Percentiles rank a stretch among this genome's conserved stretches.
phyloP scores from a whole-genome alignment of 352 stramenopile species.

The Pythium rhizo-oryzae region DNA sequence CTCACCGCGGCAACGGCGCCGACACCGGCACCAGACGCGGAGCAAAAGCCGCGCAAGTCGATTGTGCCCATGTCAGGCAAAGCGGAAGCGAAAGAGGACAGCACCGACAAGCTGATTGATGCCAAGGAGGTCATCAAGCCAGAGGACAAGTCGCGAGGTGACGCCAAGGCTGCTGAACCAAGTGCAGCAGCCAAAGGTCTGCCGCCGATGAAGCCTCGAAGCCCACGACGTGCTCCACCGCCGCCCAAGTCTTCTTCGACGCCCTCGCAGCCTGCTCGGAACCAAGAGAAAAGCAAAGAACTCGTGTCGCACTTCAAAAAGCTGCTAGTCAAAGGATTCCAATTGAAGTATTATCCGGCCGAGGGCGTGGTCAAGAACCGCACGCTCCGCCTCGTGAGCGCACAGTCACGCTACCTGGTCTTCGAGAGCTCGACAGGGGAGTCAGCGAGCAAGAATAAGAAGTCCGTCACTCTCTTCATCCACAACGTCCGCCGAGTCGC shows the following conservation, averaged over 20 bases:
- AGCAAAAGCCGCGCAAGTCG: background rate
- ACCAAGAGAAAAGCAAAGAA: constrained; percentile 59
- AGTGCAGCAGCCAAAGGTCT: constrained; percentile 2
- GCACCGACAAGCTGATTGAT: background rate
- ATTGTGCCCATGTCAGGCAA: background rate
- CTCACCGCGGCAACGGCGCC: constrained; percentile 9
- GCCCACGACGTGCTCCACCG: constrained; percentile 1
- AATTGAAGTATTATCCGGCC: constrained; percentile 61
- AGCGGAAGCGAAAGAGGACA: constrained; percentile 15
- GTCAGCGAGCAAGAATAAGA: constrained; percentile 38
- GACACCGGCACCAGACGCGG: background rate
- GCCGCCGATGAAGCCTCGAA: constrained; percentile 8
- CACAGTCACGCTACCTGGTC: constrained; percentile 52
- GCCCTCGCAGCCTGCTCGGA: constrained; percentile 1
- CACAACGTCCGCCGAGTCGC: constrained; percentile 60
- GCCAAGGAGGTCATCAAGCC: constrained; percentile 2
- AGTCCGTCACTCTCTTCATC: constrained; percentile 54
- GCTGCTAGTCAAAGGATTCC: constrained; percentile 65
- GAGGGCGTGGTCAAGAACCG: constrained; percentile 50
- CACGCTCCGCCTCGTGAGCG: constrained; percentile 40
- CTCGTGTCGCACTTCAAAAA: constrained; percentile 76
- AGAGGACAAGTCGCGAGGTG: background rate
- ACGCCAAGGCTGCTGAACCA: background rate
- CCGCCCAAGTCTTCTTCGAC: background rate
- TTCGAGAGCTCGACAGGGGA: constrained; percentile 45